These are phyloP conservation scores for Russula compacta DNA, from an alignment of 768 basidiomycete genomes.

Conservation along the genomic window DNA sequence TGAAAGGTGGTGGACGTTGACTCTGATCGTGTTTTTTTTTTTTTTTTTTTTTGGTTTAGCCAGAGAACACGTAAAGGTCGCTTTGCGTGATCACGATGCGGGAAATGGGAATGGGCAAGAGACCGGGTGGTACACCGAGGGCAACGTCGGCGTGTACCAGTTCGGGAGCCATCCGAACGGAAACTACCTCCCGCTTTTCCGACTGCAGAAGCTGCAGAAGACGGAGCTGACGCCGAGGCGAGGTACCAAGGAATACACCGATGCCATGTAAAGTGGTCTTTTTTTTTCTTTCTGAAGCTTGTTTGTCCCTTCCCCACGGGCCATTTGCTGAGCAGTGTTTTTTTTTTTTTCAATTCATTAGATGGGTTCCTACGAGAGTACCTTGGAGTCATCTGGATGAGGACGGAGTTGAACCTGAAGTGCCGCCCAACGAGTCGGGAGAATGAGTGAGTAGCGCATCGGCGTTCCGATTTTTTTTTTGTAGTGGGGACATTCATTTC, in stretches of 20 bases:
- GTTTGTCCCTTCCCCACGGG: too few species aligned
- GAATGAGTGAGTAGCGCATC: slow-evolving; percentile 2
- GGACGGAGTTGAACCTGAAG: background rate
- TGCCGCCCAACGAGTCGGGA: background rate
- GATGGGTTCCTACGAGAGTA: slow-evolving; percentile 1
- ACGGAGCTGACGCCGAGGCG: slow-evolving; percentile 1
- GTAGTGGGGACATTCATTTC: too few species aligned
- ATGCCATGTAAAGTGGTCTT: background rate
- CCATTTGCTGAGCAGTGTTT: background rate
- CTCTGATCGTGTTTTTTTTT: too few species aligned
- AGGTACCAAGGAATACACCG: slow-evolving; percentile 2
- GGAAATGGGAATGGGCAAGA: background rate
- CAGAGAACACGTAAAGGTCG: slow-evolving; percentile 9
- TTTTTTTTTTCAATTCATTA: background rate
- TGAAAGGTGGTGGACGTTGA: too few species aligned
- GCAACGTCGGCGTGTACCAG: slow-evolving; percentile 12
- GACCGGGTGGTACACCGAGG: slow-evolving; percentile 14
- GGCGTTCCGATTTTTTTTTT: too few species aligned
- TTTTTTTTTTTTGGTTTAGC: too few species aligned
- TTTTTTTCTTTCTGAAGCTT: too few species aligned
- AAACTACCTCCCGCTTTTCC: slow-evolving; percentile 5
- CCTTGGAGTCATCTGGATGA: slow-evolving; percentile 10
- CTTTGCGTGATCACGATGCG: background rate
- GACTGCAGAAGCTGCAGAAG: background rate
- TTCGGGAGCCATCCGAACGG: slow-evolving; percentile 9